phyloP scores from a whole-genome alignment of 495 filamentous ascomycete species.

The Trichoderma asperelloides region DNA sequence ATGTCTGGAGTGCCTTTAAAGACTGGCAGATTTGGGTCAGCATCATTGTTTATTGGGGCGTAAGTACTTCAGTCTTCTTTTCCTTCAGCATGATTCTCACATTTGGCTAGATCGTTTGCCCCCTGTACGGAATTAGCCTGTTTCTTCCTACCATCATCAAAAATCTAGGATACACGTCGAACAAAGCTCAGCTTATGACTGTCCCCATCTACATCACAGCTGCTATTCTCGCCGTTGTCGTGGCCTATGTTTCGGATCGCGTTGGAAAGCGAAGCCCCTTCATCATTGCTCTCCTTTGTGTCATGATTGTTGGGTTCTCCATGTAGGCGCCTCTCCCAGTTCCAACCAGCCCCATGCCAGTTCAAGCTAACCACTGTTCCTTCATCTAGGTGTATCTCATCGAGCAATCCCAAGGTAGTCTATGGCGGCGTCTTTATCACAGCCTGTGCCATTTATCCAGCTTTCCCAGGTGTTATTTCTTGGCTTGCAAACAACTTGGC shows the following conservation, averaged over 20 bases:
- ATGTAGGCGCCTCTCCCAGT: slow-evolving; percentile 28
- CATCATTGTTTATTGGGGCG: slow-evolving; percentile 46
- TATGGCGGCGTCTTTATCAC: slow-evolving; percentile 70
- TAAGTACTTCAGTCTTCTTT: slow-evolving; percentile 24
- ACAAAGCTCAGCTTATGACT: slow-evolving; percentile 60
- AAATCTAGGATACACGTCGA: slow-evolving; percentile 49
- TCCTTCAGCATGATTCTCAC: background rate
- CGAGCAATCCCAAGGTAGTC: slow-evolving; percentile 48
- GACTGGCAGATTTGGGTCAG: slow-evolving; percentile 71
- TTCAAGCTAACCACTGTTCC: slow-evolving; percentile 47
- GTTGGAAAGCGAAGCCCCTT: slow-evolving; percentile 53
- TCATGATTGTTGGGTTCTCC: slow-evolving; percentile 56
- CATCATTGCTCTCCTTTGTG: slow-evolving; percentile 47
- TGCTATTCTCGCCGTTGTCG: slow-evolving; percentile 48
- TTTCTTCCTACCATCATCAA: slow-evolving; percentile 59
- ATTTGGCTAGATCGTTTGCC: slow-evolving; percentile 44
- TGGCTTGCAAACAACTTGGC: slow-evolving; percentile 68
- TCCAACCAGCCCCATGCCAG: background rate
- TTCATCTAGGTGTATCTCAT: slow-evolving; percentile 27
- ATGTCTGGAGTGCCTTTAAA: slow-evolving; percentile 54
- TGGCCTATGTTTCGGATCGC: slow-evolving; percentile 52
- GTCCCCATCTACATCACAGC: slow-evolving; percentile 66
- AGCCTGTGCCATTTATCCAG: slow-evolving; percentile 52
- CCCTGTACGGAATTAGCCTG: slow-evolving; percentile 61
- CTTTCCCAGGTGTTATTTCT: slow-evolving; percentile 57